A percentile compares a stretch with the other conserved stretches of the same genome.
phyloP scores from a whole-genome alignment of 164 flowering plant genomes.

The Euptelea pleiosperma region DNA sequence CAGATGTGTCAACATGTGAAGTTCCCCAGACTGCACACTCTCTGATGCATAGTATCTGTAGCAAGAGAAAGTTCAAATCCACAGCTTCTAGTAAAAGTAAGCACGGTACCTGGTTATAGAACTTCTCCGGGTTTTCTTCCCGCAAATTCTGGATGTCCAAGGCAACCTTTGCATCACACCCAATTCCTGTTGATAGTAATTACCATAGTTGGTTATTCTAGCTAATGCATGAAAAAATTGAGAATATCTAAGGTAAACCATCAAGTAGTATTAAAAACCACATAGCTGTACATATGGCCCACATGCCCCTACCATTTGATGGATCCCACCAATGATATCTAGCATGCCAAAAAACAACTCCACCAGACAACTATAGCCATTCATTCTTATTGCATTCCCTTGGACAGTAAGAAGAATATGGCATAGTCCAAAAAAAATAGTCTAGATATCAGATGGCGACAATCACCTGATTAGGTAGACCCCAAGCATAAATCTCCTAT shows the following conservation, averaged over 20 bases:
- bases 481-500: too few relatives aligned
- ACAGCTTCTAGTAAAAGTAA: neutral
- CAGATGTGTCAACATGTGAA: neutral
- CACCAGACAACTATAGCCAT: neutral
- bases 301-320: neutral
- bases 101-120: constrained; percentile 79
- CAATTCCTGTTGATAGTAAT: constrained; percentile 34
- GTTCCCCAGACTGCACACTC: too few relatives aligned
- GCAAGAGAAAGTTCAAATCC: neutral
- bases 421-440: too few relatives aligned
- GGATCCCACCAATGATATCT: neutral
- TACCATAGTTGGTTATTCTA: neutral
- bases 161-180: constrained; percentile 99
- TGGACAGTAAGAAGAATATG: neutral
- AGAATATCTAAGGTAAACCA: neutral
- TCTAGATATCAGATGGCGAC: too few relatives aligned
- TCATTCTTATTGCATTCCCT: neutral
- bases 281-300: neutral
- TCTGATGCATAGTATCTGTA: neutral
- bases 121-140: constrained; percentile 97
- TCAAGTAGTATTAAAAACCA: neutral
- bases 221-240: neutral
- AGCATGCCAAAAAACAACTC: neutral
- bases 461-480: too few relatives aligned
- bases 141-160: constrained; percentile 91